Base-by-base conservation (phyloP, 192 early-diverging fungal species). In the Coemansia sp. region DNA sequence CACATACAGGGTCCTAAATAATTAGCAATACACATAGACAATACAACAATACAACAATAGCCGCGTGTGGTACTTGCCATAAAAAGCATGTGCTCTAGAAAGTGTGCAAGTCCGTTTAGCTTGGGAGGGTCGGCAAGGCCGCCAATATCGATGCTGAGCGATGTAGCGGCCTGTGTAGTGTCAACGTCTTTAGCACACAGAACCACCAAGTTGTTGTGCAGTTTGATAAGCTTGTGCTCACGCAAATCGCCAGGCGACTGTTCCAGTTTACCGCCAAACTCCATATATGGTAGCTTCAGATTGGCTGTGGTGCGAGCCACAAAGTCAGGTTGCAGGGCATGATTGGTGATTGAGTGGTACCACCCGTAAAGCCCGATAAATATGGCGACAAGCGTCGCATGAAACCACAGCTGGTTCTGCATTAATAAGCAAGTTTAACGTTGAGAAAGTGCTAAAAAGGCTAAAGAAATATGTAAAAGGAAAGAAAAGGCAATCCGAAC, bases 1-100 rank as follows among this genome's bases (percentile, higher is more conserved):
- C 15, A 7, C 32, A 35, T 35, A 35, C 32, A 35, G 32, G 7
- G 6, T 6, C 32, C 6, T 8, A 35, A 35, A 35, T 35, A 35
- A 35, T 35, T 35, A 35, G 32, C 32, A 35, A 35, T 35, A 7
- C 32, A 35, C 8, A 7, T 35, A 35, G 32, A 35, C 21, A 21
- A 35, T 35, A 35, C 21, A 7, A 35, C 32, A 35, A 35, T 7
- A 8, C 32, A 35, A 35, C 32, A 35, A 35, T 8, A 8, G 32
- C 32, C 7, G 32, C 6, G 32, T 8, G 32, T 6, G 32, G 32
- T 35, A 35, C 15, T 45, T 45, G 15, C 41, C 75, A 89, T 81
- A 65, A 88, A 89, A 12, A 89, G 72, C 50, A 91, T 63, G 67
- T 91, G 89, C 65, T 91, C 89, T 60, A 85, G 82, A 51, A 88